Evolutionary conservation across 148 eudicot genomes (phyloP), one percentile per base, ranked within the genome.

Genomic region (Chenopodium quinoa): DNA sequence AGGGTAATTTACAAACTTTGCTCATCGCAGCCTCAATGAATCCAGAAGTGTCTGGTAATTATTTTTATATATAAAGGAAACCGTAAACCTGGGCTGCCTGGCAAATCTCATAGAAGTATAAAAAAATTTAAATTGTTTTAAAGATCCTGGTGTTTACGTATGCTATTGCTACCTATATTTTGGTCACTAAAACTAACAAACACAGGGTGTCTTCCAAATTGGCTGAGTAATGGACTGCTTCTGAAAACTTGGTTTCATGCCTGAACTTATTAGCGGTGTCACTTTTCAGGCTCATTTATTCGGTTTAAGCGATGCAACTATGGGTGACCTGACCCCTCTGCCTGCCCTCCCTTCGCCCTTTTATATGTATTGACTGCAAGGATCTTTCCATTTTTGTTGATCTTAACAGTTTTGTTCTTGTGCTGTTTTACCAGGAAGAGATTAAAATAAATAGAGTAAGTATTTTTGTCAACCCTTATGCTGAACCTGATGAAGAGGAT

Each of bases 401-500:
- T 75, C 60, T 9, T 69, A 70, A 75, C 65, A 37, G 2, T 4
- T 73, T 32, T 11, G 6, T 68, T 58, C 32, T 76, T 73, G 47
- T 83, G 71, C 64, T 86, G 29, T 76, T 75, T 82, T 74, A 83
- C 81, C 93, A 93, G 99, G 97, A 93, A 90, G 99, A 93, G 79
- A 93, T 96, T 77, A 96, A 93, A 89, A 96, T 93, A 76, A 93
- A 83, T 31, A 86, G 88, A 13, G 92, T 90, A 14, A 86, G 92
- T 19, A 86, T 92, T 27, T 96, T 89, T 80, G 93, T 93, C 82
- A 93, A 96, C 80, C 99, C 99, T 32, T 96, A 96, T 76, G 76
- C 91, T 10, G 98, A 96, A 82, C 89, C 88, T 46, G 99, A 93
- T 78, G 98, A 91, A 83, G 95, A 91, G 52, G 94, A 88, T 82